Percentiles rank a stretch among this genome's conserved stretches.
Conservation (phyloP, 164 flowering plant genomes). For the Macadamia integrifolia region DNA sequence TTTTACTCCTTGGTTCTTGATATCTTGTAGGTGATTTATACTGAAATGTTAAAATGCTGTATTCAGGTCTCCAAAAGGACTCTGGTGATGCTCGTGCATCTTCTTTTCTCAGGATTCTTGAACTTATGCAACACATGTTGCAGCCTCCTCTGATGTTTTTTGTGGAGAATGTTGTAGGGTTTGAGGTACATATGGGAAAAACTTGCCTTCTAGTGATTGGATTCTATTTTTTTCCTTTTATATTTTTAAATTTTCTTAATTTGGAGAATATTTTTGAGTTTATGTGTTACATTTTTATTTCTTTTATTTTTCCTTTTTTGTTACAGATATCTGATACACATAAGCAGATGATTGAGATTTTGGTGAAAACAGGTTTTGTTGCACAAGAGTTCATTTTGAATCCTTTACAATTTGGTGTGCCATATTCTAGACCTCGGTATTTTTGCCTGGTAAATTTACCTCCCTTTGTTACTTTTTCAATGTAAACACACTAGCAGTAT, state of each 20-base stretch:
- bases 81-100: slow-evolving; percentile 90
- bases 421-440: slow-evolving; percentile 97
- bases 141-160: slow-evolving; percentile 71
- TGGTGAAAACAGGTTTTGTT: slow-evolving; percentile 47
- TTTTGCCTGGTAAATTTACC: slow-evolving; percentile 69
- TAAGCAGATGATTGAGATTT: slow-evolving; percentile 54
- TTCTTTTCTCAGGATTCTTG: slow-evolving; percentile 84
- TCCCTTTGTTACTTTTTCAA: slow-evolving; percentile 6
- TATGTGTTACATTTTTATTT: background rate
- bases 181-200: slow-evolving; percentile 59
- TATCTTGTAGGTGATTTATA: background rate
- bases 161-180: slow-evolving; percentile 98
- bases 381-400: slow-evolving; percentile 81
- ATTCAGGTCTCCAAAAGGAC: slow-evolving; percentile 81
- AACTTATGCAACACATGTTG: slow-evolving; percentile 47
- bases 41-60: slow-evolving; percentile 1
- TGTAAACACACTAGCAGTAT: background rate
- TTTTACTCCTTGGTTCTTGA: background rate
- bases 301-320: background rate
- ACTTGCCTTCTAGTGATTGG: background rate
- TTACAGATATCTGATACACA: slow-evolving; percentile 88
- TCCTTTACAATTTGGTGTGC: slow-evolving; percentile 89
- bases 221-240: background rate
- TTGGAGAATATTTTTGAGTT: background rate
- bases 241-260: background rate